These are phyloP conservation scores for Escallonia herrerae DNA, from an alignment of 129 eudicot species.

Conservation along the genomic window DNA sequence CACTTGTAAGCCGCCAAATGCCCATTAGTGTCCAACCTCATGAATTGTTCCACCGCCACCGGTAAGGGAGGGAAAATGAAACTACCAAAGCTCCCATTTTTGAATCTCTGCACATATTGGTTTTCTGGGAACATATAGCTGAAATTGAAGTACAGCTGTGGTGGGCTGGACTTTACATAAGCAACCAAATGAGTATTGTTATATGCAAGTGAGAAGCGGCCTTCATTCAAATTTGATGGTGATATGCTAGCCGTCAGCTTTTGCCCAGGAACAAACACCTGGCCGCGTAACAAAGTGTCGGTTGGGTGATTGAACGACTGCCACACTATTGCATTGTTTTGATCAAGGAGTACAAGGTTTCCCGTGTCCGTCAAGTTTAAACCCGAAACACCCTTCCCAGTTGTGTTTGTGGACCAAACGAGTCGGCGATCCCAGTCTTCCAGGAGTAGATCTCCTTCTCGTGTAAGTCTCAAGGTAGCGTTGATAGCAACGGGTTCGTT, in stretches of 20 bases:
- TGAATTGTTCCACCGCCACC: neutral
- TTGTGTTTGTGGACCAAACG: constrained; percentile 18
- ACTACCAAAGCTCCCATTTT: too few species aligned
- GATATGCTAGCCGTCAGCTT: constrained; percentile 24
- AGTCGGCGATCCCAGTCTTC: constrained; percentile 11
- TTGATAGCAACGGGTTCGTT: constrained; percentile 9
- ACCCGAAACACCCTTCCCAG: constrained; percentile 9
- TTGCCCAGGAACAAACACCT: constrained; percentile 14
- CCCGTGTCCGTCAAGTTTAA: constrained; percentile 12
- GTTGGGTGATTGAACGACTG: constrained; percentile 19
- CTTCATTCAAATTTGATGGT: constrained; percentile 7
- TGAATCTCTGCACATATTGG: too few species aligned
- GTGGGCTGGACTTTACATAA: too few species aligned
- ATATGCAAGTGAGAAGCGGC: neutral
- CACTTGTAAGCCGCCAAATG: neutral
- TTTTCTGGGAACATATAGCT: too few species aligned
- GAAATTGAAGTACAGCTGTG: too few species aligned
- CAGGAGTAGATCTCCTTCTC: constrained; percentile 11
- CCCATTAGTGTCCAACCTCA: constrained; percentile 2
- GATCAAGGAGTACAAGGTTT: constrained; percentile 19
- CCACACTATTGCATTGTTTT: constrained; percentile 4
- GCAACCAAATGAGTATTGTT: too few species aligned
- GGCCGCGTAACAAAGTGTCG: constrained; percentile 28
- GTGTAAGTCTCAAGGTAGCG: constrained; percentile 14
- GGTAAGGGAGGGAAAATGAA: neutral